Conservation (phyloP, 2,329 filamentous ascomycete genomes). For the Fusarium marasasianum region DNA sequence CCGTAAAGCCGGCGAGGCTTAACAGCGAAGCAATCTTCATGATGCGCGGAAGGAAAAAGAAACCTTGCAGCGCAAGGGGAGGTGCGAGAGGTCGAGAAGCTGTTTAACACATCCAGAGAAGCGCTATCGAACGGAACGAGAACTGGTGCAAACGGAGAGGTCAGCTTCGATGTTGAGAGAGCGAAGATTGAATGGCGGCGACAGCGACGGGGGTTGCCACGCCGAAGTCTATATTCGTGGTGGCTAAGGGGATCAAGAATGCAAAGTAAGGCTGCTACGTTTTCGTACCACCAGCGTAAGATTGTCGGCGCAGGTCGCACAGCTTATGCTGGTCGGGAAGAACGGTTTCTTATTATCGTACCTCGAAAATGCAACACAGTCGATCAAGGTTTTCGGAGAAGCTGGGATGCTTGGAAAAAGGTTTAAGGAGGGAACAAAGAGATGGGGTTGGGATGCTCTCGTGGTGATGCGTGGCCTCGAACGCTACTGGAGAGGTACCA, state of each 20-base stretch:
- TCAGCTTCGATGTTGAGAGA: constrained; percentile 9
- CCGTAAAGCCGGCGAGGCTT: constrained; percentile 62
- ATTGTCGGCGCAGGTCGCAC: constrained; percentile 23
- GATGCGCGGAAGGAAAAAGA: constrained; percentile 5
- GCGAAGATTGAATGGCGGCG: constrained; percentile 1
- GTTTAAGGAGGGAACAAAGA: constrained; percentile 15
- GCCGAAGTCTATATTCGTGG: constrained; percentile 3
- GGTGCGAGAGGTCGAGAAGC: constrained; percentile 21
- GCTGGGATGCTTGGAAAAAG: not conserved
- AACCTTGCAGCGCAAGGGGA: constrained; percentile 34
- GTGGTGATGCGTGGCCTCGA: constrained; percentile 40
- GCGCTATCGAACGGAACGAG: not conserved
- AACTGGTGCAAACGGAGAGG: not conserved
- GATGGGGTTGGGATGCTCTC: not conserved
- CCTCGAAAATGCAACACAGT: constrained; percentile 15
- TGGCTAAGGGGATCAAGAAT: constrained; percentile 9
- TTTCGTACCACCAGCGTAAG: constrained; percentile 5
- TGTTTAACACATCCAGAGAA: constrained; percentile 40
- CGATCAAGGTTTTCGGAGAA: not conserved
- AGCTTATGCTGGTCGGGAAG: constrained; percentile 5
- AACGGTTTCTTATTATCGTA: constrained; percentile 13
- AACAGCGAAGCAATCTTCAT: constrained; percentile 66
- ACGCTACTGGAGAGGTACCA: constrained; percentile 11
- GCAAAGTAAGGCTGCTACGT: not conserved
- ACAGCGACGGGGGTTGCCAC: constrained; percentile 16